Percentiles rank a stretch among this genome's conserved stretches.
phyloP scores from a whole-genome alignment of 139 green algal genomes.

The Monoraphidium neglectum region DNA sequence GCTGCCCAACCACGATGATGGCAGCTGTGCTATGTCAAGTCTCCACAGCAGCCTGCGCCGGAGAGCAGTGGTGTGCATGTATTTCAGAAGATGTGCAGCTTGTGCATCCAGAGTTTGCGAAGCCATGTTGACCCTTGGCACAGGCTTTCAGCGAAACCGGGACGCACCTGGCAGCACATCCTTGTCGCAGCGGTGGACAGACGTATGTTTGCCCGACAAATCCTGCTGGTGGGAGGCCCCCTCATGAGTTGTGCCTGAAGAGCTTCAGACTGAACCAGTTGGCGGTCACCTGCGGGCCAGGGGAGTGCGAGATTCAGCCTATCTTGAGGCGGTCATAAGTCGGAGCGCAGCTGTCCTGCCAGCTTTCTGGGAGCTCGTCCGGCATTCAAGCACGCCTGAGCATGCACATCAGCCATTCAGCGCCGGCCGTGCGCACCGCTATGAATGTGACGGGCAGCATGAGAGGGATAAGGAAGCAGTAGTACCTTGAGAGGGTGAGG shows the following conservation, averaged over 20 bases:
- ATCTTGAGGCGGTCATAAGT: background rate
- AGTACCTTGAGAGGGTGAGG: too few species aligned
- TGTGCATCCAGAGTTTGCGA: background rate
- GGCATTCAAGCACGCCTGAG: background rate
- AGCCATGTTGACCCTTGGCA: background rate
- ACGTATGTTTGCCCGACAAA: too few species aligned
- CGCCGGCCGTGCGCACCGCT: background rate
- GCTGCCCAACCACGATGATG: too few species aligned
- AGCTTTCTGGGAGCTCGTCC: background rate
- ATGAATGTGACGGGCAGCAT: conserved; percentile 6
- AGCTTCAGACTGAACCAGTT: conserved; percentile 33
- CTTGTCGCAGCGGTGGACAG: background rate
- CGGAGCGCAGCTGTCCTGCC: background rate
- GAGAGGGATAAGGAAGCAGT: conserved; percentile 12
- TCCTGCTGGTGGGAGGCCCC: too few species aligned
- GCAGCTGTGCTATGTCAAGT: too few species aligned
- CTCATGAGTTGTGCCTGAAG: conserved; percentile 29
- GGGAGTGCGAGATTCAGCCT: background rate
- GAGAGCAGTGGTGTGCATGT: background rate
- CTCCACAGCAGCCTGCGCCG: too few species aligned
- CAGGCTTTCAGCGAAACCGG: background rate
- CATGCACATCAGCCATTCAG: background rate
- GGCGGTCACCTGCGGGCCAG: background rate
- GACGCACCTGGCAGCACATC: background rate
- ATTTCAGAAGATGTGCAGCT: background rate